Evolutionary conservation across 495 filamentous ascomycete species (phyloP), one percentile per base, ranked within the genome.

Genomic region (Annulohypoxylon nitens): DNA sequence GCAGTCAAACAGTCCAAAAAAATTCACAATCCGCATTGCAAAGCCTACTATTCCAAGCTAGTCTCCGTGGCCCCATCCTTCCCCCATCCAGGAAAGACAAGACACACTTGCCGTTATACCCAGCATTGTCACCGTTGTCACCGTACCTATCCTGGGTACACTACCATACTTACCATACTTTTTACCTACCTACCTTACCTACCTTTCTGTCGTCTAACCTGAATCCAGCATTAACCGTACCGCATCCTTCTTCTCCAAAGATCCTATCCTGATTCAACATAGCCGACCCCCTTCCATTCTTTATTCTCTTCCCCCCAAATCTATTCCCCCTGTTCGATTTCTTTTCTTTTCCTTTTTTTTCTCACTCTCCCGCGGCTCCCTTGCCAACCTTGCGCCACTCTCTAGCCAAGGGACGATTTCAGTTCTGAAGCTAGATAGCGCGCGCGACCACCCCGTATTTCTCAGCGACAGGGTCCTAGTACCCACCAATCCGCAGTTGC

Each of bases 191-290:
- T 70, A 34, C 55, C 50, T 45, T 70, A 58, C 57, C 45, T 64
- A 47, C 41, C 51, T 50, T 69, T 18, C 55, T 67, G 41, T 70
- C 59, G 67, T 75, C 72, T 70, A 63, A 70, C 72, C 67, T 55
- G 54, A 70, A 70, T 67, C 67, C 43, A 74, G 63, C 72, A 74
- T 70, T 75, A 75, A 60, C 63, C 72, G 72, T 59, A 55, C 63
- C 72, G 72, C 67, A 67, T 63, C 57, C 64, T 64, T 69, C 60
- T 47, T 45, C 37, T 59, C 61, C 63, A 70, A 70, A 67, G 53
- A 55, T 67, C 50, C 50, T 54, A 33, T 54, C 50, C 58, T 67
- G 34, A 59, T 63, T 67, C 67, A 61, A 54, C 50, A 54, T 54
- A 70, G 50, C 67, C 67, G 67, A 70, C 16, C 58, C 58, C 72